Conservation (phyloP, 73 alveolate genomes). For the Vitrella brassicaformis region DNA sequence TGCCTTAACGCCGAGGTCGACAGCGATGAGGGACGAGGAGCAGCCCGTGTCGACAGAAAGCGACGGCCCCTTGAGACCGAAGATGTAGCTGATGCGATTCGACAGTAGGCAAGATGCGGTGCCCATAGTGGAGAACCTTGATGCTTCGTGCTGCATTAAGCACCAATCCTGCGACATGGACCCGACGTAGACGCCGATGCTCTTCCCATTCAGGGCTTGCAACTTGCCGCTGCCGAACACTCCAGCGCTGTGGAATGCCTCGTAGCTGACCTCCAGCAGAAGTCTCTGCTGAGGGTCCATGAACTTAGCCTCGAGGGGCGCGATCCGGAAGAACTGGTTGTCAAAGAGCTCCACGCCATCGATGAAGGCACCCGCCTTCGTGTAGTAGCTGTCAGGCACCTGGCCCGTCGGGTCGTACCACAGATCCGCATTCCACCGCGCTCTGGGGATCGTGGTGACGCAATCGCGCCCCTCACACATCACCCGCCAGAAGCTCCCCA, state of each 20-base stretch:
- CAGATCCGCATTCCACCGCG: slow-evolving; percentile 6
- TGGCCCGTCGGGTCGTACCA: background rate
- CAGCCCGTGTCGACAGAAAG: background rate
- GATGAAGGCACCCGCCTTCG: slow-evolving; percentile 1
- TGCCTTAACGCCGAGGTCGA: background rate
- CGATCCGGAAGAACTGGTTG: background rate
- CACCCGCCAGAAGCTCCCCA: background rate
- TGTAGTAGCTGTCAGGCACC: background rate
- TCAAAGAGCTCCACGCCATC: background rate
- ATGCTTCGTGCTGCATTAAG: background rate
- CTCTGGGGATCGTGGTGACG: background rate
- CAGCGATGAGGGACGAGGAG: background rate
- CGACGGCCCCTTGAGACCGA: slow-evolving; percentile 28
- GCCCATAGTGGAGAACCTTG: background rate
- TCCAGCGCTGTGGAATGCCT: background rate
- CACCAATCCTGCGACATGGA: slow-evolving; percentile 5
- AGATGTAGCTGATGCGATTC: slow-evolving; percentile 5
- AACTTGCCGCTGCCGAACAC: too few species aligned
- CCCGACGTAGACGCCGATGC: background rate
- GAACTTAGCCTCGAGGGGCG: background rate
- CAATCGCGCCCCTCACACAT: background rate
- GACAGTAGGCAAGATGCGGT: background rate
- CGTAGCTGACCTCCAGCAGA: background rate
- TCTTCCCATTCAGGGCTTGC: background rate
- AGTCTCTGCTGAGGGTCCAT: slow-evolving; percentile 22